Percentiles rank a stretch among this genome's conserved stretches.
These are phyloP conservation scores for Colletotrichum endophyticum DNA, from an alignment of 2,329 filamentous ascomycete species.

Conservation along the genomic window DNA sequence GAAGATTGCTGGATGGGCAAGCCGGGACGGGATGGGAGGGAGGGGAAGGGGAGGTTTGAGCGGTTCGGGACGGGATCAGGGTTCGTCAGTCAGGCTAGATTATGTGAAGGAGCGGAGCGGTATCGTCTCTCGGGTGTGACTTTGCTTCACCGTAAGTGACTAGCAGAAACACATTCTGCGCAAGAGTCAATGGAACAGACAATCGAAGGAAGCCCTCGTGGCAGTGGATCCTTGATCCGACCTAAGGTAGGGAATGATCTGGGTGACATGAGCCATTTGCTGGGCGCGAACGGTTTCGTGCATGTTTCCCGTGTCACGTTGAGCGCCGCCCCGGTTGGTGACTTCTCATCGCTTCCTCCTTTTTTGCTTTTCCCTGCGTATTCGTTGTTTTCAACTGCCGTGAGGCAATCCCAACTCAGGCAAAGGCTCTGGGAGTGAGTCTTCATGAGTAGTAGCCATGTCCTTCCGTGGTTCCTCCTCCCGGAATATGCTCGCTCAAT, in stretches of 20 bases:
- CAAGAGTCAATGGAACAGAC: background rate
- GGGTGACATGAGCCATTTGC: background rate
- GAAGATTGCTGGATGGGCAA: background rate
- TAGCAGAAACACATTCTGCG: background rate
- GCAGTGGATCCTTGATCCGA: background rate
- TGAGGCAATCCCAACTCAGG: background rate
- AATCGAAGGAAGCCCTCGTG: slow-evolving; percentile 1
- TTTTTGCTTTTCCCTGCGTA: background rate
- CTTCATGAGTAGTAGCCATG: background rate
- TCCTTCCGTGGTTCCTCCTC: background rate
- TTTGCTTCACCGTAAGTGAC: background rate
- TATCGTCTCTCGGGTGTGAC: background rate
- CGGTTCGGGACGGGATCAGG: background rate
- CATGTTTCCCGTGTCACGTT: slow-evolving; percentile 1
- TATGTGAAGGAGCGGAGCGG: background rate
- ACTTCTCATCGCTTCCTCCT: background rate
- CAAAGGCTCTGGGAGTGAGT: background rate
- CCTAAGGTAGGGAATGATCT: background rate
- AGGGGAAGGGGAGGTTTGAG: background rate
- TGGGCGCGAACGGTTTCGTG: background rate
- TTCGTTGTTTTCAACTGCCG: background rate
- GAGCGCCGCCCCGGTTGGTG: background rate
- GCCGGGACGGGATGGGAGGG: background rate
- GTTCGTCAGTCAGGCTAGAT: background rate
- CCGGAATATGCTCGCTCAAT: background rate